Percentiles rank a stretch among this genome's conserved stretches.
These are phyloP conservation scores for Kodamaea nitidulidarum DNA, from an alignment of 805 yeast genomes.

Conservation along the genomic window DNA sequence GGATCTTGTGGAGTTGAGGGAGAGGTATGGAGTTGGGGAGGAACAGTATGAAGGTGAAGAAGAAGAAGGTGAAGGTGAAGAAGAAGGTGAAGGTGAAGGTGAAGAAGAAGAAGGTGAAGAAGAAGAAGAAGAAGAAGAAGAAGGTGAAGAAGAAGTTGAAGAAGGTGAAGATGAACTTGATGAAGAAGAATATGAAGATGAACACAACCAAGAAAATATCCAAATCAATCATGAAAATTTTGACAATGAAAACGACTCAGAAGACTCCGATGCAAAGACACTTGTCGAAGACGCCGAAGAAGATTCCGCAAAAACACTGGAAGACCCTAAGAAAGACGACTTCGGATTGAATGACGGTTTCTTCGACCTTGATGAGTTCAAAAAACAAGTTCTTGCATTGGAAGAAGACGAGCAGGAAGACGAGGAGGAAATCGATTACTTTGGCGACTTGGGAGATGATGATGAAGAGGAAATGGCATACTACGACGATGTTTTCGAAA, in stretches of 20 bases:
- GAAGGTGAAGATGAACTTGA: constrained; percentile 23
- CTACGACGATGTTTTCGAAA: constrained; percentile 65
- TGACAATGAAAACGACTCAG: constrained; percentile 22
- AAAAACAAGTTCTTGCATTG: constrained; percentile 63
- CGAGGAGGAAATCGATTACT: constrained; percentile 41
- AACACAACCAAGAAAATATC: constrained; percentile 5
- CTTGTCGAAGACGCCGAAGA: constrained; percentile 12
- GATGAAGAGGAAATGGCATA: constrained; percentile 44
- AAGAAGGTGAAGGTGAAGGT: constrained; percentile 7
- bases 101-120: constrained; percentile 16
- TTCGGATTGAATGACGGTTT: constrained; percentile 78
- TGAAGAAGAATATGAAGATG: constrained; percentile 22
- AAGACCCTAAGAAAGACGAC: constrained; percentile 35
- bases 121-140: constrained; percentile 12
- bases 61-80: constrained; percentile 16
- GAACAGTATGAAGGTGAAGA: constrained; percentile 16
- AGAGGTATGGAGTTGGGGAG: constrained; percentile 17
- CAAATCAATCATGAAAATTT: constrained; percentile 12
- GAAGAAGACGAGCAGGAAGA: constrained; percentile 46
- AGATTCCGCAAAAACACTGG: too few species aligned
- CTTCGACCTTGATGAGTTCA: constrained; percentile 81
- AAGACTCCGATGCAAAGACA: constrained; percentile 20
- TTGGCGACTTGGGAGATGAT: constrained; percentile 43
- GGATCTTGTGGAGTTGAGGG: constrained; percentile 49
- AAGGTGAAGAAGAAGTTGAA: constrained; percentile 15